Evolutionary conservation across 441 rosid species (phyloP).

Genomic region (Euphorbia celastroides): DNA sequence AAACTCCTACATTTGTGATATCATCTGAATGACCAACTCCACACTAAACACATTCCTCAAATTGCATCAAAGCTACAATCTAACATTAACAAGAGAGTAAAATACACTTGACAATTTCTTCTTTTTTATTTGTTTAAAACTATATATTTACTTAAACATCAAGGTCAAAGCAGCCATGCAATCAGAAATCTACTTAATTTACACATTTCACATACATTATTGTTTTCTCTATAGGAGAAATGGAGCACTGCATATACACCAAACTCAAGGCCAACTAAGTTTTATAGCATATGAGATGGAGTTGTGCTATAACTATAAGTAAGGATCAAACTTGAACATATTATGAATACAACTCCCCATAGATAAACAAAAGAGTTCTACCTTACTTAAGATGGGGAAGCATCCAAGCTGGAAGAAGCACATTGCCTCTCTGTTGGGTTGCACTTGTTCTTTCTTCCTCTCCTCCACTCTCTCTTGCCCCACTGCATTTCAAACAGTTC

Average conservation of each 20-base stretch:
- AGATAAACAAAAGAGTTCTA: not conserved
- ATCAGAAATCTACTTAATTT: conserved; percentile 6
- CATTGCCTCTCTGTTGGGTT: conserved; percentile 18
- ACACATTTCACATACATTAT: not conserved
- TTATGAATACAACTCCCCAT: not conserved
- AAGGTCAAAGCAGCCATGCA: conserved; percentile 5
- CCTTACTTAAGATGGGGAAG: conserved; percentile 21
- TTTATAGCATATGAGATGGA: not conserved
- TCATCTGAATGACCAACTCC: too few relatives aligned
- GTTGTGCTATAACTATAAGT: not conserved
- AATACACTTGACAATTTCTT: too few relatives aligned
- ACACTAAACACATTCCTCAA: too few relatives aligned
- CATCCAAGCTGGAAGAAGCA: conserved; percentile 53
- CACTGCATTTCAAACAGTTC: conserved; percentile 17
- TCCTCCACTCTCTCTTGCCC: conserved; percentile 14
- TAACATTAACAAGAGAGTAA: too few relatives aligned
- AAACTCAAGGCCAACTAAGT: not conserved
- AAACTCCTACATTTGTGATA: too few relatives aligned
- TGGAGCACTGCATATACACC: not conserved
- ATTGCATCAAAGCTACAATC: too few relatives aligned
- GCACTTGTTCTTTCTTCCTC: conserved; percentile 24
- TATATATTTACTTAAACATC: too few relatives aligned
- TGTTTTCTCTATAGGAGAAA: too few relatives aligned
- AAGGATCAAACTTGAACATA: not conserved
- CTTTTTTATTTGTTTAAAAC: too few relatives aligned